Percentiles rank a stretch among this genome's conserved stretches.
Evolutionary conservation across 208 protist species (phyloP).

Genomic region (Wallacemonas sp.): DNA sequence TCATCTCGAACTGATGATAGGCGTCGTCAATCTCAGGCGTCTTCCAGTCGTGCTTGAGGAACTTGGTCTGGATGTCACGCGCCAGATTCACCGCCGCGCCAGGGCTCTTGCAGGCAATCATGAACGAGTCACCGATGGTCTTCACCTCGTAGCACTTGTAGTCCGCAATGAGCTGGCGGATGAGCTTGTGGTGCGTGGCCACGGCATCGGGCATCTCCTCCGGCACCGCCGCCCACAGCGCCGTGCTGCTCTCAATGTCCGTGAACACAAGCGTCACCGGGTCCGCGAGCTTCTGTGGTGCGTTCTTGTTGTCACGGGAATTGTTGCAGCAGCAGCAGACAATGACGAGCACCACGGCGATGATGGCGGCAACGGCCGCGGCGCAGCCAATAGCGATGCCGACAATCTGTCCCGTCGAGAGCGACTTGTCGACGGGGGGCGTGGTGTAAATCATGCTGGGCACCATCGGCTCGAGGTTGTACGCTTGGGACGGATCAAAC

Average conservation of each 20-base stretch:
- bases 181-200: constrained; percentile 65
- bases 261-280: constrained; percentile 77
- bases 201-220: constrained; percentile 68
- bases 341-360: constrained; percentile 7
- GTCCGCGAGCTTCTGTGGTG: constrained; percentile 40
- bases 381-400: constrained; percentile 34
- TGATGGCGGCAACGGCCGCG: constrained; percentile 5
- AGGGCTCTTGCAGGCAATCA: constrained; percentile 70
- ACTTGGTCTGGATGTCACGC: constrained; percentile 49
- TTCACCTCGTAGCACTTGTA: constrained; percentile 86
- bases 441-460: constrained; percentile 38
- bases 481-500: constrained; percentile 25
- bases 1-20: constrained; percentile 54
- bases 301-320: constrained; percentile 44
- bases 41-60: constrained; percentile 59
- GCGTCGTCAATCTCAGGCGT: constrained; percentile 40
- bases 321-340: constrained; percentile 16
- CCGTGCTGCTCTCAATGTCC: constrained; percentile 82
- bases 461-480: constrained; percentile 17
- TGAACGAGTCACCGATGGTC: constrained; percentile 86
- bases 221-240: constrained; percentile 68
- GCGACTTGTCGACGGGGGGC: background rate
- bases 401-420: constrained; percentile 26
- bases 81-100: constrained; percentile 43
- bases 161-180: constrained; percentile 58